These are phyloP conservation scores for Colletotrichum australisinense DNA, from an alignment of 2,329 filamentous ascomycete genomes.

Conservation along the genomic window DNA sequence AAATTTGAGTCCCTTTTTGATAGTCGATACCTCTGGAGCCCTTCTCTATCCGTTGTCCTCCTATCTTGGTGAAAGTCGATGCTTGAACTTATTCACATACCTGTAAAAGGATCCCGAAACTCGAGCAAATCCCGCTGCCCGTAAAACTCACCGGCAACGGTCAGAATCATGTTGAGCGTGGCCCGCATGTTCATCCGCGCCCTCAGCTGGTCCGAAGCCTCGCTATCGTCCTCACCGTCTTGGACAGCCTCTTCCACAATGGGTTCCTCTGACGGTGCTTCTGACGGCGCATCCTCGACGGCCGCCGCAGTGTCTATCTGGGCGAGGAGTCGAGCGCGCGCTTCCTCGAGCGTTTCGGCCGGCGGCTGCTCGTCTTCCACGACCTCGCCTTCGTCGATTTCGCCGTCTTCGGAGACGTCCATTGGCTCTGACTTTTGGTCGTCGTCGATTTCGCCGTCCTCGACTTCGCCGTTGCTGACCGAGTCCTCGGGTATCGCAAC, in stretches of 20 bases:
- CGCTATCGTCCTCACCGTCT: conserved; percentile 30
- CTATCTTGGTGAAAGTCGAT: not conserved
- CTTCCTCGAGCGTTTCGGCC: conserved; percentile 54
- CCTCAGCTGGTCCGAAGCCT: conserved; percentile 41
- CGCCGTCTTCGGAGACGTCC: conserved; percentile 56
- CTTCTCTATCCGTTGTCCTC: not conserved
- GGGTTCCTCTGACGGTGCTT: conserved; percentile 28
- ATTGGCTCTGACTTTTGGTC: conserved; percentile 49
- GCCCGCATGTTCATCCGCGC: conserved; percentile 66
- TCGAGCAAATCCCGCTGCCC: conserved; percentile 88
- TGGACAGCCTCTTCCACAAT: conserved; percentile 4
- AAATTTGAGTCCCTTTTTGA: conserved; percentile 14
- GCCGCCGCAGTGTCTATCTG: conserved; percentile 48
- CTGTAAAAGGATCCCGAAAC: conserved; percentile 72
- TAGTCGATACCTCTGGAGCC: no score
- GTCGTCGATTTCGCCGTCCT: conserved; percentile 33
- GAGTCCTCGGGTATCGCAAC: conserved; percentile 36
- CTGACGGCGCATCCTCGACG: conserved; percentile 42
- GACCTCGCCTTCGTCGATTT: conserved; percentile 47
- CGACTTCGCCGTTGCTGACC: conserved; percentile 35
- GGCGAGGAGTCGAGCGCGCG: conserved; percentile 60
- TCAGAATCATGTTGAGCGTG: conserved; percentile 94
- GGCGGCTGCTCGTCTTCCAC: conserved; percentile 42
- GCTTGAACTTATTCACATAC: conserved; percentile 48
- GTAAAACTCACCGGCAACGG: conserved; percentile 87